Base-by-base conservation (phyloP, 2,329 filamentous ascomycete species). In the Colletotrichum orbiculare region DNA sequence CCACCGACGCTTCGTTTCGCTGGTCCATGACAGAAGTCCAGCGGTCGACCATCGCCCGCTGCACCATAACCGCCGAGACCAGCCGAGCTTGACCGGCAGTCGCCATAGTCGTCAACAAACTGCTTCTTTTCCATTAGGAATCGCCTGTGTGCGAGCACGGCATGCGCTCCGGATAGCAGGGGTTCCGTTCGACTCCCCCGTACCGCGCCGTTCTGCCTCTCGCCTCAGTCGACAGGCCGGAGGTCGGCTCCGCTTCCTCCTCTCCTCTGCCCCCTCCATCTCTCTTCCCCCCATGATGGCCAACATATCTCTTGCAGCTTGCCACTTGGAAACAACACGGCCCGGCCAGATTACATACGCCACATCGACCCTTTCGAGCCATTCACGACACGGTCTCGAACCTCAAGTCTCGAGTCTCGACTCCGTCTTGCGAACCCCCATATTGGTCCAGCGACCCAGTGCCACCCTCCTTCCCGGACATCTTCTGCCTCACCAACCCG, bases 281-380 rank as follows among this genome's bases (percentile, higher is more conserved):
- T 12, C n/a, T 10, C 8, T 45, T 42, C 52, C 17, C 25, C 17
- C 42, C 57, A 61, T 62, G 49, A 62, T 49, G 38, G 15, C 9
- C 39, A 46, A 62, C 10, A 35, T 38, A n/a, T 13, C 56, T 56
- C 39, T 55, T 63, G 41, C 50, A 11, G 15, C 50, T 47, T 50
- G 58, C 58, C 45, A 62, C 58, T 56, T 39, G 41, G 35, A 17
- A 42, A 47, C 17, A 15, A 38, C 48, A 12, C 46, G 25, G 35
- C 60, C 34, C 48, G 17, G 11, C 9, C 46, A 41, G 17, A 35
- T 33, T 34, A 55, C 56, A 8, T 34, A 34, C 47, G 56, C 56
- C 45, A 49, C 25, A 25, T 25, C 25, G 25, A 25, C 45, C 43
- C 13, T 41, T n/a, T 33, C n/a, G 12, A 33, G 12, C 43, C 39